Evolutionary conservation across 169 alveolate genomes (phyloP).

Genomic region (Amoebophrya sp.): DNA sequence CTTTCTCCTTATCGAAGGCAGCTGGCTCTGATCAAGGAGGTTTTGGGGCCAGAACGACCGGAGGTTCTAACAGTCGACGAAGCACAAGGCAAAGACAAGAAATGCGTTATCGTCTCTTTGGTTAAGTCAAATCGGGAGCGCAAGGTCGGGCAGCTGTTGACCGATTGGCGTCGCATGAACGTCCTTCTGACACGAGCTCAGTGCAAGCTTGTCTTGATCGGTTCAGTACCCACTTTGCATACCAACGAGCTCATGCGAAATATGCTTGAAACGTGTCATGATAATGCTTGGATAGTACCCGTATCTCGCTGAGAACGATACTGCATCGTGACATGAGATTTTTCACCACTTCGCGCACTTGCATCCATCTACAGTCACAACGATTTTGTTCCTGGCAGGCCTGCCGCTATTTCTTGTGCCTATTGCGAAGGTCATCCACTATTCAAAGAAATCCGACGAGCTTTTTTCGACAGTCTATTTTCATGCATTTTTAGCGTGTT

Average conservation of each 20-base stretch:
- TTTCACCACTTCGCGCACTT: too few relatives aligned
- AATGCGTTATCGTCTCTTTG: neutral
- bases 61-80: neutral
- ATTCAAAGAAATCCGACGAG: too few relatives aligned
- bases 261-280: neutral
- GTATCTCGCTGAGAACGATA: too few relatives aligned
- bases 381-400: too few relatives aligned
- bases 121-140: neutral
- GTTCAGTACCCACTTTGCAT: neutral
- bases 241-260: neutral
- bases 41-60: neutral
- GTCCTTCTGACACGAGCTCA: neutral
- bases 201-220: neutral
- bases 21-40: neutral
- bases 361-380: too few relatives aligned
- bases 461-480: too few relatives aligned
- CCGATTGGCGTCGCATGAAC: neutral
- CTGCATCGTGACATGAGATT: too few relatives aligned
- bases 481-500: too few relatives aligned
- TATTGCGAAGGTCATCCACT: too few relatives aligned
- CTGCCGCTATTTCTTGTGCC: too few relatives aligned
- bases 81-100: neutral
- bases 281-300: neutral
- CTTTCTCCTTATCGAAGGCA: neutral
- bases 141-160: neutral